These are phyloP conservation scores for Prosopis cineraria DNA, from an alignment of 306 rosid genomes.

Conservation along the genomic window DNA sequence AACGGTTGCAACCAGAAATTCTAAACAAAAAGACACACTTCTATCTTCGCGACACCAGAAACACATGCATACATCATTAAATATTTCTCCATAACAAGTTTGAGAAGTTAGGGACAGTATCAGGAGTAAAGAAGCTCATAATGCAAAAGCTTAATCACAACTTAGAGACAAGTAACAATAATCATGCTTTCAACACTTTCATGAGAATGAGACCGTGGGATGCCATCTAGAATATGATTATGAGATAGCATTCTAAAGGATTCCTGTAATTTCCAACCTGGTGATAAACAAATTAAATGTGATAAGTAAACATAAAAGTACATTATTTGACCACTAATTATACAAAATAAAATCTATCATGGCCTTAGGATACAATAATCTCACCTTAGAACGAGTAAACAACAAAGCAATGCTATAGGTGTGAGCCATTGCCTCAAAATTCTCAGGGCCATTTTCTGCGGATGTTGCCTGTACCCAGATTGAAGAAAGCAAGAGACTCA, in stretches of 20 bases:
- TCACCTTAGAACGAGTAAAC: slow-evolving; percentile 82
- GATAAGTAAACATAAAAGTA: neutral
- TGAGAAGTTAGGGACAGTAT: neutral
- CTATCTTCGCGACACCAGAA: neutral
- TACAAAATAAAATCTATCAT: slow-evolving; percentile 33
- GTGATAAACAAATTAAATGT: neutral
- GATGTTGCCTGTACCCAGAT: slow-evolving; percentile 96
- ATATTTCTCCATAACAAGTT: neutral
- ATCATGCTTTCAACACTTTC: neutral
- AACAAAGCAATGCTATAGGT: slow-evolving; percentile 75
- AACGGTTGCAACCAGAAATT: neutral
- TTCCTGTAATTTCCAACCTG: neutral
- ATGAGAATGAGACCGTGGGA: slow-evolving; percentile 13
- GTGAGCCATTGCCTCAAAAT: slow-evolving; percentile 96
- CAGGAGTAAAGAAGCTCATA: neutral
- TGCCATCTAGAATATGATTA: slow-evolving; percentile 3
- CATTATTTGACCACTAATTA: neutral
- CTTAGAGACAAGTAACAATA: neutral
- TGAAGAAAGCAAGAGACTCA: slow-evolving; percentile 87
- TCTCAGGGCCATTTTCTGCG: slow-evolving; percentile 76
- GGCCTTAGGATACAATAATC: slow-evolving; percentile 34
- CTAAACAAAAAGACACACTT: neutral
- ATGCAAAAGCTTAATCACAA: neutral
- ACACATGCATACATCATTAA: neutral
- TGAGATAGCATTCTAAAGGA: neutral